A percentile compares a stretch with the other conserved stretches of the same genome.
Conservation (phyloP, 164 flowering plant genomes). For the Macadamia tetraphylla region DNA sequence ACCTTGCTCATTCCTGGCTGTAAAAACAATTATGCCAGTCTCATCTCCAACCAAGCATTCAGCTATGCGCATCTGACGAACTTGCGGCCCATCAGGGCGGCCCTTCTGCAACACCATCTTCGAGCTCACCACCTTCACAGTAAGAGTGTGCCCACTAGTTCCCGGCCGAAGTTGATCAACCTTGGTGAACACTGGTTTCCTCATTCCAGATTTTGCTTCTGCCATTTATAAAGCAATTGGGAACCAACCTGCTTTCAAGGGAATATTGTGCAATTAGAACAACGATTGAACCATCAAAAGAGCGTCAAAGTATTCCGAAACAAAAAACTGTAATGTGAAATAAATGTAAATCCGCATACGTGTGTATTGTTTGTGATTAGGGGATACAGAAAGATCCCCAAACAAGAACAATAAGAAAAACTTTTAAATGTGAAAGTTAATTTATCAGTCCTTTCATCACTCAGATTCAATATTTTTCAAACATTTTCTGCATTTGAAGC, state of each 20-base stretch:
- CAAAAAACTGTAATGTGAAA: neutral
- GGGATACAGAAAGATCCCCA: no score
- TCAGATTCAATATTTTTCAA: neutral
- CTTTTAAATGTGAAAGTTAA: neutral
- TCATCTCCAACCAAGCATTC: neutral
- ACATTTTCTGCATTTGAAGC: no score
- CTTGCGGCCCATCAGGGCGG: neutral
- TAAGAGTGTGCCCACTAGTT: constrained; percentile 1
- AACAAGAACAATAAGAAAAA: no score
- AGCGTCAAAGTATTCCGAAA: neutral
- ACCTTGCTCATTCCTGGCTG: neutral
- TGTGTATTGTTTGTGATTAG: neutral
- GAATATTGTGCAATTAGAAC: neutral
- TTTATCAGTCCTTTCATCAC: neutral
- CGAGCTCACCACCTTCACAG: neutral
- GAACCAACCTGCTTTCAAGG: neutral
- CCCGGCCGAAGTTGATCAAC: constrained; percentile 1
- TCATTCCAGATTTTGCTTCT: neutral
- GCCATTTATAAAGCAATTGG: neutral
- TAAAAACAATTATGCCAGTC: neutral
- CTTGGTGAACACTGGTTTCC: constrained; percentile 1
- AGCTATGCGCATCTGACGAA: neutral
- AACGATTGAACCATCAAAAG: neutral
- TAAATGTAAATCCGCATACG: no score
- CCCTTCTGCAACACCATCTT: neutral